Evolutionary conservation across 352 stramenopile species (phyloP).

Genomic region (Phytophthora colocasiae): DNA sequence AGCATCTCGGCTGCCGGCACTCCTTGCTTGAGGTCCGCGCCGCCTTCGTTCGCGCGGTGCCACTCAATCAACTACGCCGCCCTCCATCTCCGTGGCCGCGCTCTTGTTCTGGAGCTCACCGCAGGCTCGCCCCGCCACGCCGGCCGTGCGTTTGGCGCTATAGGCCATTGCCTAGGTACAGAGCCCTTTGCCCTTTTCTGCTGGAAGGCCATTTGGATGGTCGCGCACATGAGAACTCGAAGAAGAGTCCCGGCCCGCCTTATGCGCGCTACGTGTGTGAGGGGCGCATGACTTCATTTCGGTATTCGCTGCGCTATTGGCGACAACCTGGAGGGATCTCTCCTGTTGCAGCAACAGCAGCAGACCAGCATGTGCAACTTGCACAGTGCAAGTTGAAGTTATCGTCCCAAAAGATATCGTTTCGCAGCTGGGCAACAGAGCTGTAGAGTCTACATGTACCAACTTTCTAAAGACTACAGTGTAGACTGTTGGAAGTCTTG

Average conservation of each 20-base stretch:
- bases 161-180: too few relatives aligned
- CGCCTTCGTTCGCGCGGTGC: slow-evolving; percentile 13
- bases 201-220: slow-evolving; percentile 22
- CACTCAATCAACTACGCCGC: background rate
- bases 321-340: background rate
- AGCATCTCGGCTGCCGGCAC: background rate
- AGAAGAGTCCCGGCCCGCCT: slow-evolving; percentile 2
- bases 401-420: too few relatives aligned
- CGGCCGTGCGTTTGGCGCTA: background rate
- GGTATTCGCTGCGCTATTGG: background rate
- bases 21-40: slow-evolving; percentile 3
- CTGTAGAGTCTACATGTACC: too few relatives aligned
- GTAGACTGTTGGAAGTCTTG: too few relatives aligned
- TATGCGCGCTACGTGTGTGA: background rate
- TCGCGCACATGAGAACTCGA: slow-evolving; percentile 17
- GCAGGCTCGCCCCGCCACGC: background rate
- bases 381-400: too few relatives aligned
- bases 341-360: background rate
- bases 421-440: too few relatives aligned
- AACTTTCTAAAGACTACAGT: too few relatives aligned
- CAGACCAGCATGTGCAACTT: background rate
- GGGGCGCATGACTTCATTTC: slow-evolving; percentile 9
- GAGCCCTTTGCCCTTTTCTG: slow-evolving; percentile 21
- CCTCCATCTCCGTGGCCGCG: slow-evolving; percentile 33
- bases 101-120: slow-evolving; percentile 31